A percentile compares a stretch with the other conserved stretches of the same genome.
phyloP scores from a whole-genome alignment of 108 stramenopile species.

The Cyclotella kingstonii region DNA sequence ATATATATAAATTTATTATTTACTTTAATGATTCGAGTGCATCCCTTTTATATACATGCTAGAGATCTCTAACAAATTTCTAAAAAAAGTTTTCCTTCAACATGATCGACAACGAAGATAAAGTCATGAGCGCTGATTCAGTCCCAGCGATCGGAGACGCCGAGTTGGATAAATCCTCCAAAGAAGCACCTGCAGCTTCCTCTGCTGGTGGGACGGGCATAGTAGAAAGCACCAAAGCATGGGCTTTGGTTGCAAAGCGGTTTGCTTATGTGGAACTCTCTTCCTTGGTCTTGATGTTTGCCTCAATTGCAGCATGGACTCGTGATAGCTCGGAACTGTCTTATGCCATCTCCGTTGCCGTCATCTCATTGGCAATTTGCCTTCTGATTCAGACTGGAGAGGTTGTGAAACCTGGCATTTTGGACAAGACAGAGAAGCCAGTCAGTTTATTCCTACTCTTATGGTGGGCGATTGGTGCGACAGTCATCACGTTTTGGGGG shows the following conservation, averaged over 20 bases:
- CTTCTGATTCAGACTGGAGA: conserved; percentile 33
- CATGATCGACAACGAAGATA: too few relatives aligned
- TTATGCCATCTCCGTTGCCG: conserved; percentile 31
- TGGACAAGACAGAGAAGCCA: conserved; percentile 29
- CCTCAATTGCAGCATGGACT: conserved; percentile 30
- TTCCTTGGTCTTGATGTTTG: conserved; percentile 33
- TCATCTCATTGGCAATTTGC: conserved; percentile 22
- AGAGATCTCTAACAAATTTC: too few relatives aligned
- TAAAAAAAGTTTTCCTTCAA: too few relatives aligned
- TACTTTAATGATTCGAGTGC: too few relatives aligned
- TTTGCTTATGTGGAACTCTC: conserved; percentile 37
- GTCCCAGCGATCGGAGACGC: too few relatives aligned
- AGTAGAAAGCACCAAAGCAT: conserved; percentile 17
- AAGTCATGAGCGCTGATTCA: too few relatives aligned
- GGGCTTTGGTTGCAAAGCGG: conserved; percentile 17
- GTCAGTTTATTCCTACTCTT: conserved; percentile 42
- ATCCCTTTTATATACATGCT: too few relatives aligned
- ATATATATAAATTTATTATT: too few relatives aligned
- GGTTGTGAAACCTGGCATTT: conserved; percentile 18
- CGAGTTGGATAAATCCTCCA: too few relatives aligned
- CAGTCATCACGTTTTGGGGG: conserved; percentile 46
- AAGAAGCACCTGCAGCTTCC: too few relatives aligned
- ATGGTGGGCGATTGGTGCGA: conserved; percentile 56
- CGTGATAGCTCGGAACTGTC: neutral
- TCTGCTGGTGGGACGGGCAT: too few relatives aligned